These are phyloP conservation scores for Parietaria judaica DNA, from an alignment of 306 rosid genomes.

Conservation along the genomic window DNA sequence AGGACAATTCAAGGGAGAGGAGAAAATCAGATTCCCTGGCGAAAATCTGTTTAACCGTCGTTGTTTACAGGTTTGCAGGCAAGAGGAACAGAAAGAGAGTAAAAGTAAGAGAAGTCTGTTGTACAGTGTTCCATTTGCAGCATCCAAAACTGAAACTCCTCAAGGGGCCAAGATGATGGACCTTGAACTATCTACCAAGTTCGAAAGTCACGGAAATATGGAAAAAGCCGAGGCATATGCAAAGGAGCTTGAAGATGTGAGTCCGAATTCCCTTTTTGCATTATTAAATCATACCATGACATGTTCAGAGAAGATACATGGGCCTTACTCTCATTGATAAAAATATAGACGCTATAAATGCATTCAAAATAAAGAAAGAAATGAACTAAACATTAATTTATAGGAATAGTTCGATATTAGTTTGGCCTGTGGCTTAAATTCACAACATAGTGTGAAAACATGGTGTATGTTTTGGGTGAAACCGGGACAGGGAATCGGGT, in stretches of 20 bases:
- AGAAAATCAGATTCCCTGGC: neutral
- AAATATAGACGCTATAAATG: too few species aligned
- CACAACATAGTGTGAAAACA: too few species aligned
- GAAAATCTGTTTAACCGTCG: neutral
- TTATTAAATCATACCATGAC: too few species aligned
- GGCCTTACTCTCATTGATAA: too few species aligned
- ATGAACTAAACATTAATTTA: too few species aligned
- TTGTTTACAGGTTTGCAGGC: conserved; percentile 16
- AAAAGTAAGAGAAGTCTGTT: conserved; percentile 20
- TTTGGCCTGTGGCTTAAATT: too few species aligned
- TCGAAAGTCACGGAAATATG: conserved; percentile 59
- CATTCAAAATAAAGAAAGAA: too few species aligned
- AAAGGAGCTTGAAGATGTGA: conserved; percentile 85
- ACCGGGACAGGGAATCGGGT: too few species aligned
- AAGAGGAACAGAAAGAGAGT: conserved; percentile 32
- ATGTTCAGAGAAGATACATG: too few species aligned
- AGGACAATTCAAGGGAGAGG: neutral
- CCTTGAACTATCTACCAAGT: conserved; percentile 33
- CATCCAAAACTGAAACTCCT: conserved; percentile 33
- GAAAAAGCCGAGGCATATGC: conserved; percentile 75
- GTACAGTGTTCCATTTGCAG: conserved; percentile 12
- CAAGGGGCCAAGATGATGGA: conserved; percentile 35
- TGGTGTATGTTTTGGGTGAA: too few species aligned
- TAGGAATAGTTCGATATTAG: too few species aligned
- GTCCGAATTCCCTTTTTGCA: conserved; percentile 13